phyloP scores from a whole-genome alignment of 257 asterid genomes.

The Scutellaria baicalensis region DNA sequence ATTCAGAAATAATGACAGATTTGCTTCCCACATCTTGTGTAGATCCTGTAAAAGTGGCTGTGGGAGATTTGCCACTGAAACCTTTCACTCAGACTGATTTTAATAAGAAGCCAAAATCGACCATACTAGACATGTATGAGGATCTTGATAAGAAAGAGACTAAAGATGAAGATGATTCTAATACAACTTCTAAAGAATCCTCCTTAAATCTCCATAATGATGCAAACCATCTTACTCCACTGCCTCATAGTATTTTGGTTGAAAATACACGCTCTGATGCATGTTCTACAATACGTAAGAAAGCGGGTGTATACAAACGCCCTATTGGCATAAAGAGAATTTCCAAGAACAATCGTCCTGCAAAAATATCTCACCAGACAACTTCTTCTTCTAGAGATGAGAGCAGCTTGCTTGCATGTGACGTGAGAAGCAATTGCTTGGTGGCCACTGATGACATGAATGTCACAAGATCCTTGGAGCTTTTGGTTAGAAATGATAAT shows the following conservation, averaged over 20 bases:
- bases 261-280: constrained; percentile 16
- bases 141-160: constrained; percentile 19
- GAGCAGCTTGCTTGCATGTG: constrained; percentile 11
- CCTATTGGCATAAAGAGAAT: constrained; percentile 39
- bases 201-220: neutral
- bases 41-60: constrained; percentile 46
- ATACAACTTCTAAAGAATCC: constrained; percentile 5
- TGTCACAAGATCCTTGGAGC: constrained; percentile 2
- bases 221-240: constrained; percentile 2
- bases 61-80: constrained; percentile 39
- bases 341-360: constrained; percentile 19
- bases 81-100: constrained; percentile 33
- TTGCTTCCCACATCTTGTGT: constrained; percentile 35
- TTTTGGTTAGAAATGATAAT: constrained; percentile 10
- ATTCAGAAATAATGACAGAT: constrained; percentile 72
- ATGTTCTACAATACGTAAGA: constrained; percentile 25
- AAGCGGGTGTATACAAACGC: constrained; percentile 36
- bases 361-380: constrained; percentile 4
- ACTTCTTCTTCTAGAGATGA: constrained; percentile 18
- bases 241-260: constrained; percentile 13
- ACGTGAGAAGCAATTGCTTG: constrained; percentile 16
- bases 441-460: constrained; percentile 11
- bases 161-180: constrained; percentile 33
- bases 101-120: constrained; percentile 32
- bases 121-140: constrained; percentile 16